Conservation (phyloP, 495 filamentous ascomycete genomes). For the Filosporella fistucella region DNA sequence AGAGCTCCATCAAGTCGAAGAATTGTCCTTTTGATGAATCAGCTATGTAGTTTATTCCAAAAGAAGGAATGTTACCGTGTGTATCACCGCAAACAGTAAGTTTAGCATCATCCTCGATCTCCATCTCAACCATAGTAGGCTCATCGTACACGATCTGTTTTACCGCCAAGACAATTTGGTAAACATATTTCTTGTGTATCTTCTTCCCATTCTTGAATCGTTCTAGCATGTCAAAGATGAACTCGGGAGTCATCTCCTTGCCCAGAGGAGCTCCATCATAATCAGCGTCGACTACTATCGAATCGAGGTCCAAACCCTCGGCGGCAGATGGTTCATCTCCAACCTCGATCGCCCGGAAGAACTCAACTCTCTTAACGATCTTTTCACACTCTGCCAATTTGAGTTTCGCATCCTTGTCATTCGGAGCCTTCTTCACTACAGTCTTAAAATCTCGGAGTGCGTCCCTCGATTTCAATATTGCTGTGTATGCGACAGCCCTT, state of each 20-base stretch:
- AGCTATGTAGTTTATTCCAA: not conserved
- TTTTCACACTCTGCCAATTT: slow-evolving; percentile 91
- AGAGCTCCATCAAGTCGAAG: slow-evolving; percentile 95
- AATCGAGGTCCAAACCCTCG: slow-evolving; percentile 82
- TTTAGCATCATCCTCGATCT: slow-evolving; percentile 66
- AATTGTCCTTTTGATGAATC: slow-evolving; percentile 69
- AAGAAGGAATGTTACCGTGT: slow-evolving; percentile 59
- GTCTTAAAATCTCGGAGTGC: slow-evolving; percentile 90
- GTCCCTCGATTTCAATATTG: slow-evolving; percentile 80
- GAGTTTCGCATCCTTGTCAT: slow-evolving; percentile 83
- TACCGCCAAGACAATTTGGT: slow-evolving; percentile 88
- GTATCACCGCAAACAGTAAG: slow-evolving; percentile 98
- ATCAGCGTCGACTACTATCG: slow-evolving; percentile 70
- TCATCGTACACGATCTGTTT: slow-evolving; percentile 86
- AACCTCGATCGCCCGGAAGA: slow-evolving; percentile 92
- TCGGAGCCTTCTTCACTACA: slow-evolving; percentile 79
- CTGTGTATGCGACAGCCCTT: slow-evolving; percentile 83
- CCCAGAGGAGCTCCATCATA: slow-evolving; percentile 84
- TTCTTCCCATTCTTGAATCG: slow-evolving; percentile 95
- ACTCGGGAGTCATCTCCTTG: slow-evolving; percentile 88
- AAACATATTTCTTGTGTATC: slow-evolving; percentile 93
- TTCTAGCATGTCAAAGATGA: slow-evolving; percentile 93
- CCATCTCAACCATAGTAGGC: slow-evolving; percentile 95
- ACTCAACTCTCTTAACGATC: slow-evolving; percentile 82
- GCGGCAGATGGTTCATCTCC: slow-evolving; percentile 86